Base-by-base conservation (phyloP, 2,329 filamentous ascomycete species). In the Sphaerulina populicola region DNA sequence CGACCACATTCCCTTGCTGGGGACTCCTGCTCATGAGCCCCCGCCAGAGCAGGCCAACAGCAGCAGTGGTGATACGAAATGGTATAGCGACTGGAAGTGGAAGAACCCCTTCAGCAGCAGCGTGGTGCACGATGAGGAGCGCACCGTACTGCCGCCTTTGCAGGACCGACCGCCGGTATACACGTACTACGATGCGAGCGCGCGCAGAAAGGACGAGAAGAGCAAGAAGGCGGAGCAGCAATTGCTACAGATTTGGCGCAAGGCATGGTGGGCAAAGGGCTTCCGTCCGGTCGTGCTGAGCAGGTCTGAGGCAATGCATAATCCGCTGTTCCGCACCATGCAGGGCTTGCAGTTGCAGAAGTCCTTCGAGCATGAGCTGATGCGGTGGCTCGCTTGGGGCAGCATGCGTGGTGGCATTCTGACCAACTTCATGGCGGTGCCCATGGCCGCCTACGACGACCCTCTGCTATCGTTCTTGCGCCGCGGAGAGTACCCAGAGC, bases 221-320 rank as follows among this genome's bases (percentile, higher is more conserved):
- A 77, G 79, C 45, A 79, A 79, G 60, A 79, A 85, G 53, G 86
- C 87, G 3, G 87, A 96, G 66, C 84, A 84, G 63, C 79, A 83
- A 52, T 72, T 97, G 53, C 76, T 97, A 44, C 73, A 94, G 51
- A 85, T 86, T 47, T 97, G 93, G 93, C 80, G 90, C 54, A 80
- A 88, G 41, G 90, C 91, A 2, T 97, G 91, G 89, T 97, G 88
- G 87, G 88, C 90, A 0, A 82, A 94, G 62, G 93, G 91, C 9
- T 96, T 97, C 71, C 82, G 77, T 56, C 91, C 93, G 0, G 76
- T 93, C 6, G 85, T 97, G 37, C 71, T 97, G 50, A 83, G 86
- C 45, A 78, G 81, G 12, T 81, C 79, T 1, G 91, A 97, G 66
- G 89, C 90, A 14, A 85, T 83, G 75, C 82, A 82, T 63, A 93